Conservation (phyloP, 257 asterid species). For the Hygrophila difformis region DNA sequence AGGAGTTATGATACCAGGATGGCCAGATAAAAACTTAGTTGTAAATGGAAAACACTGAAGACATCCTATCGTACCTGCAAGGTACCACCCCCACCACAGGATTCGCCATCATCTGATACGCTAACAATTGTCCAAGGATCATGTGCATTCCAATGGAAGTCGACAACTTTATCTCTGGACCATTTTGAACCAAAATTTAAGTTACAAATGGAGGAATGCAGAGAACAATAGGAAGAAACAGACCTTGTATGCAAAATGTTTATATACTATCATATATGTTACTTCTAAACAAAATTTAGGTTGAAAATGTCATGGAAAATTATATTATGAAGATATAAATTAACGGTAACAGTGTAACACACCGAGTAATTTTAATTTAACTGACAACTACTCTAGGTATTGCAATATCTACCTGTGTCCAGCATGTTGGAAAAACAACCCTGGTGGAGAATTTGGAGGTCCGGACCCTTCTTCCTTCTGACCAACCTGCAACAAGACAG, state of each 20-base stretch:
- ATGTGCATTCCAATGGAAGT: conserved; percentile 85
- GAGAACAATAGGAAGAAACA: not conserved
- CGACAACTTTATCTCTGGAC: conserved; percentile 87
- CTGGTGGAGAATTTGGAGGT: conserved; percentile 54
- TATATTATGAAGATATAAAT: too few relatives aligned
- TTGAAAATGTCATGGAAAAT: too few relatives aligned
- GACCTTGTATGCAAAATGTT: not conserved
- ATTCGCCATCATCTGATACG: conserved; percentile 84
- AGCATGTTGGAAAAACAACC: conserved; percentile 95
- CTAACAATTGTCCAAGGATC: conserved; percentile 96
- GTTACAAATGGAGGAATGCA: too few relatives aligned
- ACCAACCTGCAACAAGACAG: conserved; percentile 62
- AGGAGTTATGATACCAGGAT: conserved; percentile 10
- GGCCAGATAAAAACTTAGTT: not conserved
- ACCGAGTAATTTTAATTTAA: too few relatives aligned
- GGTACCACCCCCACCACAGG: conserved; percentile 89
- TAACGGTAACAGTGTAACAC: too few relatives aligned
- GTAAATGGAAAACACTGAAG: not conserved
- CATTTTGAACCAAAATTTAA: too few relatives aligned
- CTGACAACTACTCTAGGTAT: too few relatives aligned
- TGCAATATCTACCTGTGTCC: conserved; percentile 68
- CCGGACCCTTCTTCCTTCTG: conserved; percentile 50
- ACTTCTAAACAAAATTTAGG: too few relatives aligned
- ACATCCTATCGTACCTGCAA: conserved; percentile 59
- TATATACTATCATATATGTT: too few relatives aligned